phyloP scores from a whole-genome alignment of 495 filamentous ascomycete species.

The Hyaloscypha hepaticicola region DNA sequence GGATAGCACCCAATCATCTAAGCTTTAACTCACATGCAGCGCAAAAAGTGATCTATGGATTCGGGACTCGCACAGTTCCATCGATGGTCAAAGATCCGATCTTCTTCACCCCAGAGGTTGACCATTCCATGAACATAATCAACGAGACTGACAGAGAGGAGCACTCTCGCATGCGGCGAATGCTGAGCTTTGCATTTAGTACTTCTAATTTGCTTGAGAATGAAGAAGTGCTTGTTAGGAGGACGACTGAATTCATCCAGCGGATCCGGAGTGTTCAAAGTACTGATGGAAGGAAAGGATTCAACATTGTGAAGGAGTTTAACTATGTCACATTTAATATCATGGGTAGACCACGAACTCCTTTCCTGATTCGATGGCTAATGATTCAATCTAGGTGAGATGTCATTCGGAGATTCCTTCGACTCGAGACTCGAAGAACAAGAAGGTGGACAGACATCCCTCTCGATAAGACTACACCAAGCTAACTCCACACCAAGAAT shows the following conservation, averaged over 20 bases:
- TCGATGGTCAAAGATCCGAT: constrained; percentile 15
- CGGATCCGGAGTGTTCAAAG: neutral
- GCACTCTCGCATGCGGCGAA: constrained; percentile 16
- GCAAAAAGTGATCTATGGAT: constrained; percentile 64
- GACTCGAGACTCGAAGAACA: constrained; percentile 16
- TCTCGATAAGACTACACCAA: neutral
- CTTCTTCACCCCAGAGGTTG: constrained; percentile 18
- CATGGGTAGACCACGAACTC: constrained; percentile 38
- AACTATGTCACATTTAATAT: constrained; percentile 51
- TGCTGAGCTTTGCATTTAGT: constrained; percentile 19
- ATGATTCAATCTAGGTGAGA: constrained; percentile 5
- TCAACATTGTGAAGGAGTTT: constrained; percentile 43
- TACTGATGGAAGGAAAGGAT: constrained; percentile 12
- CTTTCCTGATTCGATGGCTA: neutral
- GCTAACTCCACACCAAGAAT: neutral
- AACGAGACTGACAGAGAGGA: constrained; percentile 18
- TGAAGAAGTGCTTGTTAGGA: constrained; percentile 13
- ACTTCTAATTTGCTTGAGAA: constrained; percentile 15
- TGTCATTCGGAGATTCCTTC: constrained; percentile 21
- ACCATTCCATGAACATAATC: constrained; percentile 21
- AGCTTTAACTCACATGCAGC: constrained; percentile 43
- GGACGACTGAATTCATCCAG: constrained; percentile 18
- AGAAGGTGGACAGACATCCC: neutral
- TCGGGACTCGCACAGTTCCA: constrained; percentile 42
- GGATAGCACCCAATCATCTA: constrained; percentile 33